Evolutionary conservation across 306 rosid species (phyloP), one percentile per base, ranked within the genome.

Genomic region (Cicer arietinum): DNA sequence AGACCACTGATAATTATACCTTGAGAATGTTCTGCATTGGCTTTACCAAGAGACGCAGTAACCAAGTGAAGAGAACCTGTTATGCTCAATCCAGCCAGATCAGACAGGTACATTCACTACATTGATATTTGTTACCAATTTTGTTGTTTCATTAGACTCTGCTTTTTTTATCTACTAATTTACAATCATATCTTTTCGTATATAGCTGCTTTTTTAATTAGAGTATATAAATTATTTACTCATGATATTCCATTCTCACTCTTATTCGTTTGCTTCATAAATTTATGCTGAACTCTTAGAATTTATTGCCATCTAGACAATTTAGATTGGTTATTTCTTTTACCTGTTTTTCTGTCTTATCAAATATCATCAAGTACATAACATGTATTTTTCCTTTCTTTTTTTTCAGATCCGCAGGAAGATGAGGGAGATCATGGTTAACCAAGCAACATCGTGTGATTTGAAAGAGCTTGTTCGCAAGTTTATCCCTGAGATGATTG

Each of bases 11-110:
- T 59, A 90, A 70, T 42, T 92, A 86, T 69, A 90, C 90, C 7
- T 69, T 94, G 51, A 84, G 99, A 77, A 60, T 92, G 93, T 94
- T 94, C 80, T 92, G 99, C 87, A 91, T 94, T 85, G 99, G 97
- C 0, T 94, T 94, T 77, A 90, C 97, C 0, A 88, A 84, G 88
- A 91, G 91, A n/a, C 92, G 98, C 11, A 75, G 83, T 14, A 91
- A 91, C 82, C 98, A 94, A 84, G 87, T 91, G 37, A 94, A 94
- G 89, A 94, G 97, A 70, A 94, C 97, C 41, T 90, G 96, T 18
- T 94, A 94, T 75, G 98, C 98, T 0, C 98, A 94, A 56, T 87
- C 97, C 4, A 94, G 98, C 77, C 98, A 91, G 73, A 80, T 94
- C 50, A 79, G 90, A 77, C 97, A 90, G 96, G 98, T 94, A 40